phyloP scores from a whole-genome alignment of 192 early-diverging fungal genomes.

The Linnemannia hyalina region DNA sequence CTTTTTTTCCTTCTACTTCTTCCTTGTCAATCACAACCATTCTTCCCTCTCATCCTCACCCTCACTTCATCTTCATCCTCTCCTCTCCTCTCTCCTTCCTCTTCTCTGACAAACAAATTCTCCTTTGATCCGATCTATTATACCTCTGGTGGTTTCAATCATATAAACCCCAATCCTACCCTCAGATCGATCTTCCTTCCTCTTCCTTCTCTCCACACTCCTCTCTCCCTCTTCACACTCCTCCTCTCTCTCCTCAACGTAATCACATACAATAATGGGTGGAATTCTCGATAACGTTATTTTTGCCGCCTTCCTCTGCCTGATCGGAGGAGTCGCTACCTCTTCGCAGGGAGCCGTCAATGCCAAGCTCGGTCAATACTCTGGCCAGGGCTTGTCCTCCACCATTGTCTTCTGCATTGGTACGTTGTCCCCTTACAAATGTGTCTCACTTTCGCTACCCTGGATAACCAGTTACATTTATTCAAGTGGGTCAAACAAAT shows the following conservation, averaged over 20 bases:
- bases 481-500: no score
- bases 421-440: neutral
- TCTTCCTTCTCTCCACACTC: neutral
- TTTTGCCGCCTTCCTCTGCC: conserved; percentile 27
- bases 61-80: no score
- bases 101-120: neutral
- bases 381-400: conserved; percentile 37
- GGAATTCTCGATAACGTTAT: conserved; percentile 31
- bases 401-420: conserved; percentile 26
- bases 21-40: neutral
- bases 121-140: conserved; percentile 11
- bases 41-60: neutral
- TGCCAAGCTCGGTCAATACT: conserved; percentile 22
- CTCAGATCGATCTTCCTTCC: conserved; percentile 11
- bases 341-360: conserved; percentile 29
- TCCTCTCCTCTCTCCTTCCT: neutral
- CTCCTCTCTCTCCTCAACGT: neutral
- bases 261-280: neutral
- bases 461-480: neutral
- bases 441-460: no score
- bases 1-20: neutral
- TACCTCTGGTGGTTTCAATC: neutral
- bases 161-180: neutral
- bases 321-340: conserved; percentile 26
- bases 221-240: neutral